Evolutionary conservation across 495 filamentous ascomycete genomes (phyloP), one percentile per base, ranked within the genome.

Genomic region (Coniosporium apollinis): DNA sequence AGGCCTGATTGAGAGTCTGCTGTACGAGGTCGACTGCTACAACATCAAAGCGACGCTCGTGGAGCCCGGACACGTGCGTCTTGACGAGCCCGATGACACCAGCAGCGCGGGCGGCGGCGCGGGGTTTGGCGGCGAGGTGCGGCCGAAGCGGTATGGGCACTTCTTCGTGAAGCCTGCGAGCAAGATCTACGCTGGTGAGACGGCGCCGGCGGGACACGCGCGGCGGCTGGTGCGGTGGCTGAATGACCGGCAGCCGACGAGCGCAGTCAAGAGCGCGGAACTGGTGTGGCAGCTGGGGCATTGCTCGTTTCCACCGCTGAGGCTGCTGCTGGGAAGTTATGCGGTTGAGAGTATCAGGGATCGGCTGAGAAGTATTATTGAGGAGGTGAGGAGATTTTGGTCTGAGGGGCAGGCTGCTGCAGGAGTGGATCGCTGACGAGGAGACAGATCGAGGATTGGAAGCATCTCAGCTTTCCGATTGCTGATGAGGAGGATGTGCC

Each of bases 141-240:
- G 41, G 15, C 39, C 51, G 7, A 48, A 45, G 36, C 28, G 40
- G 8, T 94, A 84, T 62, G 82, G 85, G 0, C 86, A 94, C 55
- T 94, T 96, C 55, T 58, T 82, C 28, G 80, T 94, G 42, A 94
- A 92, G 51, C 74, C 77, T 14, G 69, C 81, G 2, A 84, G 77
- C 40, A 75, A 79, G 42, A 74, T 82, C 3, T 97, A 97, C 54
- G 68, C 75, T 8, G 69, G 74, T 4, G 55, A 76, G 3, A 80
- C 74, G 0, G 68, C 76, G 16, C 89, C 89, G 1, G 81, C 89
- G 5, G 67, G 83, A 17, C 89, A 97, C 57, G 84, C 87, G 8
- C 79, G 80, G 46, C 66, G 89, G 13, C 87, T 96, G 74, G 68
- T 94, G n/a, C 80, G 89, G 56, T 96, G 89, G 89, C 60, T 96